Conservation (phyloP, 176 grass and related monocot genomes). For the Cymbopogon citratus region DNA sequence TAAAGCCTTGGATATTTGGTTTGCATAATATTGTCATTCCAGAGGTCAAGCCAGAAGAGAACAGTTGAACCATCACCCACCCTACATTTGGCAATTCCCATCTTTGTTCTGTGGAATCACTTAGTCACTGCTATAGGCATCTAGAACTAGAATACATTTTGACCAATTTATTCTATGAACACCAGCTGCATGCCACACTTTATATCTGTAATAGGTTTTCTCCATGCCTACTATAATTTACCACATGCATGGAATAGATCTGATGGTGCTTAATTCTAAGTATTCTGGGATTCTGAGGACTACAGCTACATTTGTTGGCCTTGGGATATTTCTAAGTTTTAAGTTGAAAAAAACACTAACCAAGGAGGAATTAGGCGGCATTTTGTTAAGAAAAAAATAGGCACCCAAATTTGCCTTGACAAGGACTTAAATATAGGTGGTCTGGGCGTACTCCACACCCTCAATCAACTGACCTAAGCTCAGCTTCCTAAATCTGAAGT, state of each 20-base stretch:
- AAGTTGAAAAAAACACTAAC: background rate
- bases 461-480: too few relatives aligned
- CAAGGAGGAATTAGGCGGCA: background rate
- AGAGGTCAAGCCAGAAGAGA: too few relatives aligned
- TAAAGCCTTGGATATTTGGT: too few relatives aligned
- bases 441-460: background rate
- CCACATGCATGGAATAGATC: conserved; percentile 7
- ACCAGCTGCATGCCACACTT: background rate
- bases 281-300: background rate
- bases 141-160: background rate
- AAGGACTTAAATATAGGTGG: background rate
- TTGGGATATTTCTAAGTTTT: background rate
- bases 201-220: conserved; percentile 1
- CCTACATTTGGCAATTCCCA: too few relatives aligned
- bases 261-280: background rate
- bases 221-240: background rate
- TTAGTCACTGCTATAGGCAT: background rate
- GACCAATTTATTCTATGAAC: background rate
- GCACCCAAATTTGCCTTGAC: background rate
- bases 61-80: too few relatives aligned
- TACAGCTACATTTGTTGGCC: background rate
- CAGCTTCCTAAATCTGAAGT: too few relatives aligned
- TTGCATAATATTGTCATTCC: too few relatives aligned
- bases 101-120: conserved; percentile 7
- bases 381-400: background rate